These are phyloP conservation scores for Phytophthora pinifolia DNA, from an alignment of 352 stramenopile species.

Conservation along the genomic window DNA sequence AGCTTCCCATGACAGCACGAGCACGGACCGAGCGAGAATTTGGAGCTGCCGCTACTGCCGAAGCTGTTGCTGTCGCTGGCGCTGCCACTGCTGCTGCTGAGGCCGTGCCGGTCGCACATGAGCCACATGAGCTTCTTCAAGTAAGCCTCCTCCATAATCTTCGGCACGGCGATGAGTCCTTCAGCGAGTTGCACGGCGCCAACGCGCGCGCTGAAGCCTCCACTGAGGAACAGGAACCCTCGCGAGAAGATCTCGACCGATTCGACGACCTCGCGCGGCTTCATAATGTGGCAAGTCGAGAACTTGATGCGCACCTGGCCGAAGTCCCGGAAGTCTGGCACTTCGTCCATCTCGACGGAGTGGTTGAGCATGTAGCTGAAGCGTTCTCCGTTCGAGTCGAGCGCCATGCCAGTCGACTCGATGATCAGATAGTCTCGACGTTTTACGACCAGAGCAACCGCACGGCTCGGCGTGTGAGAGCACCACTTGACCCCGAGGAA, in stretches of 20 bases:
- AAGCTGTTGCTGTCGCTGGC: constrained; percentile 19
- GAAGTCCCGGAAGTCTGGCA: constrained; percentile 34
- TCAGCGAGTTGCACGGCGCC: constrained; percentile 29
- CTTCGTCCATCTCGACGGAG: constrained; percentile 32
- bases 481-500: constrained; percentile 57
- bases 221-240: constrained; percentile 36
- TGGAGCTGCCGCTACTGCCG: constrained; percentile 15
- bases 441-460: constrained; percentile 36
- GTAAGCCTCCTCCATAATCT: constrained; percentile 38
- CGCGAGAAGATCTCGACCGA: constrained; percentile 35
- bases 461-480: constrained; percentile 11
- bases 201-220: constrained; percentile 31
- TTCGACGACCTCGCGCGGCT: constrained; percentile 7
- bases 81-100: constrained; percentile 13
- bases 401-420: constrained; percentile 46
- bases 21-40: constrained; percentile 12
- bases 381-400: constrained; percentile 34
- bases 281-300: constrained; percentile 40
- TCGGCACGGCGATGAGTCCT: constrained; percentile 19
- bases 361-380: constrained; percentile 38
- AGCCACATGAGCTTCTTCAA: constrained; percentile 53
- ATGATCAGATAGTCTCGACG: constrained; percentile 53
- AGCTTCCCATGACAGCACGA: constrained; percentile 36
- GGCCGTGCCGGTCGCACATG: constrained; percentile 30
- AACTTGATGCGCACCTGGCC: constrained; percentile 29